Evolutionary conservation across 2,329 filamentous ascomycete genomes (phyloP).

Genomic region (Fusarium solani-melongenae): DNA sequence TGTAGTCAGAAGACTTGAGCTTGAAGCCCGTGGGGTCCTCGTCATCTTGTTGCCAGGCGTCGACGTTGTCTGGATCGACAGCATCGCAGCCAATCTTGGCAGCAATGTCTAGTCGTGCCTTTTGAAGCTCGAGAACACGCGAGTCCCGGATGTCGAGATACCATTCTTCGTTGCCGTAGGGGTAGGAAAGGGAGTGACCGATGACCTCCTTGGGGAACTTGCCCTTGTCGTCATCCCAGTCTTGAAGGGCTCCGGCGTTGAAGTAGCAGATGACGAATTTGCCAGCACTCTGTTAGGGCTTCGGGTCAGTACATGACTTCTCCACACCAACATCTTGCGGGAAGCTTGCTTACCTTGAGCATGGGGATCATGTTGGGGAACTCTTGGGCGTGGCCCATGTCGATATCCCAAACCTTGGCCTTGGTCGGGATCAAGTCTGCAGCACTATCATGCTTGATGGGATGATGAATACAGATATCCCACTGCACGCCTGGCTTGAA

Average conservation of each 20-base stretch:
- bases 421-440: constrained; percentile 41
- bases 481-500: constrained; percentile 46
- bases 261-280: constrained; percentile 51
- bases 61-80: constrained; percentile 51
- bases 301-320: background rate
- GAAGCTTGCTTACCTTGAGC: constrained; percentile 40
- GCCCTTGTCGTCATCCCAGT: constrained; percentile 43
- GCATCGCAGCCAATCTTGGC: constrained; percentile 47
- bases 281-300: constrained; percentile 28
- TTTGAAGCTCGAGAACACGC: constrained; percentile 45
- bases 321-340: background rate
- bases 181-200: constrained; percentile 40
- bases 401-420: constrained; percentile 47
- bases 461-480: constrained; percentile 47
- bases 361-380: constrained; percentile 42
- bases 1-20: constrained; percentile 44
- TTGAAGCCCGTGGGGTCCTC: constrained; percentile 45
- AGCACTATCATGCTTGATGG: constrained; percentile 42
- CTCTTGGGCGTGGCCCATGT: constrained; percentile 43
- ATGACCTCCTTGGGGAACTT: constrained; percentile 40
- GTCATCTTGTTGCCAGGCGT: constrained; percentile 43
- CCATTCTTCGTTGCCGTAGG: constrained; percentile 43
- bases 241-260: constrained; percentile 47
- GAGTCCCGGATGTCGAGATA: constrained; percentile 45
- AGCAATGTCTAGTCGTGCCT: constrained; percentile 44